Percentiles rank a stretch among this genome's conserved stretches.
Conservation (phyloP, 2,329 filamentous ascomycete species). For the Claviceps arundinis region DNA sequence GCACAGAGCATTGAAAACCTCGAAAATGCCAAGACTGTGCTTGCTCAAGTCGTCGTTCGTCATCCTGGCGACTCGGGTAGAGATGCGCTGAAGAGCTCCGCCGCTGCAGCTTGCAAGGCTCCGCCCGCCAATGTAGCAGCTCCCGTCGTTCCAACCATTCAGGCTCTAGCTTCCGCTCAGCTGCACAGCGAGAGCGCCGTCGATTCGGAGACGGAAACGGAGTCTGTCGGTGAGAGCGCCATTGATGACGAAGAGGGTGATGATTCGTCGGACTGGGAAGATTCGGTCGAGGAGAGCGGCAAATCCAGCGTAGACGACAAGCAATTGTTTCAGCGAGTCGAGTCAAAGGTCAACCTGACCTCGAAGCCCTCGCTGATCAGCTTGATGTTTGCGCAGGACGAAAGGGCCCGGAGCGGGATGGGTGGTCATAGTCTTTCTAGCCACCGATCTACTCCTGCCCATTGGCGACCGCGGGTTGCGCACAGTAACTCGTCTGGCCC, state of each 20-base stretch:
- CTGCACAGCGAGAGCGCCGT: constrained; percentile 28
- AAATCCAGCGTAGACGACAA: constrained; percentile 72
- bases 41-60: constrained; percentile 29
- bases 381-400: constrained; percentile 68
- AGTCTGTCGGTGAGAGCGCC: constrained; percentile 69
- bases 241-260: constrained; percentile 64
- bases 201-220: constrained; percentile 32
- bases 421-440: constrained; percentile 40
- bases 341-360: constrained; percentile 72
- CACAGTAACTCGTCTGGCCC: constrained; percentile 28
- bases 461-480: constrained; percentile 47
- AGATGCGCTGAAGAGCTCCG: constrained; percentile 49
- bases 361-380: constrained; percentile 84
- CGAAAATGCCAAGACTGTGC: constrained; percentile 19
- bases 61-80: constrained; percentile 56
- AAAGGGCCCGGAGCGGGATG: constrained; percentile 51
- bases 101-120: constrained; percentile 11
- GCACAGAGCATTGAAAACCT: constrained; percentile 32
- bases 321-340: constrained; percentile 71
- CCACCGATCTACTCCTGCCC: constrained; percentile 53
- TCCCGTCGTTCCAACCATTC: constrained; percentile 38
- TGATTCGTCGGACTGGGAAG: constrained; percentile 47
- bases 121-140: too few species aligned
- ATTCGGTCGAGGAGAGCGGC: constrained; percentile 66
- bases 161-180: constrained; percentile 58